Evolutionary conservation across 225 moss, liverwort and hornwort genomes (phyloP).

Genomic region (Ulota crispa): DNA sequence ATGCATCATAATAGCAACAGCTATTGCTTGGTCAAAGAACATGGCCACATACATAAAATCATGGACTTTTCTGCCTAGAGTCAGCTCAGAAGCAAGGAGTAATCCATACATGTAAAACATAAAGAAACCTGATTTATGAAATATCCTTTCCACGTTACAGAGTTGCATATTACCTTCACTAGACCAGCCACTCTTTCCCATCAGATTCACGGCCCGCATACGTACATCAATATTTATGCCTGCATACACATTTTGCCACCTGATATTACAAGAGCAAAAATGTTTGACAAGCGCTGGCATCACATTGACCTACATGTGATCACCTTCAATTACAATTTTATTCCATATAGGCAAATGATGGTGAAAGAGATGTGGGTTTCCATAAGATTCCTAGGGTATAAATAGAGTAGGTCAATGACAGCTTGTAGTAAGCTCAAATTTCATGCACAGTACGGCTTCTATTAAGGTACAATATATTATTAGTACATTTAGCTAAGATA

Average conservation of each 20-base stretch:
- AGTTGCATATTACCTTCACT: conserved; percentile 34
- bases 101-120: background rate
- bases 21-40: background rate
- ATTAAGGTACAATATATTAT: conserved; percentile 14
- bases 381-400: background rate
- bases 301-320: background rate
- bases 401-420: background rate
- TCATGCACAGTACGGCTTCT: background rate
- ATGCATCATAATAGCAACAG: background rate
- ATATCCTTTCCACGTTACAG: background rate
- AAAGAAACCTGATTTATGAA: background rate
- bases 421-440: background rate
- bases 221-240: conserved; percentile 39
- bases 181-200: conserved; percentile 50
- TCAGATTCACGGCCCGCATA: conserved; percentile 47
- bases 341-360: background rate
- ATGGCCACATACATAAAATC: background rate
- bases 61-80: background rate
- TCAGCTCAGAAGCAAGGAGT: background rate
- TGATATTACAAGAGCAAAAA: background rate
- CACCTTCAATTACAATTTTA: background rate
- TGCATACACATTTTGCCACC: conserved; percentile 25
- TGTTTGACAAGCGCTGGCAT: conserved; percentile 1
- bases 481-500: background rate
- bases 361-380: background rate